phyloP scores from a whole-genome alignment of 169 alveolate species.

The Plasmodium relictum region DNA sequence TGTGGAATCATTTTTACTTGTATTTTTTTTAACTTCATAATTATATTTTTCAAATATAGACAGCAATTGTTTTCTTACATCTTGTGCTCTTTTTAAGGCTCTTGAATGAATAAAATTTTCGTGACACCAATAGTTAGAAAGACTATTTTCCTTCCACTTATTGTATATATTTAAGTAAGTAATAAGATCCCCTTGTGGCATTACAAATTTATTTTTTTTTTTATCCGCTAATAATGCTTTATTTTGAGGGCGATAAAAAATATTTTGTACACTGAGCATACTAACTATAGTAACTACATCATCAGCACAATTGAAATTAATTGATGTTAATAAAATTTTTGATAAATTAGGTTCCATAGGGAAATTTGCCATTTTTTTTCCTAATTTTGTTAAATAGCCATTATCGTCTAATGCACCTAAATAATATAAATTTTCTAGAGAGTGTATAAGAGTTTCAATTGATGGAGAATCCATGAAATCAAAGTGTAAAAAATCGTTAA shows the following conservation, averaged over 20 bases:
- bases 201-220: slow-evolving; percentile 95
- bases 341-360: slow-evolving; percentile 98
- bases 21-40: slow-evolving; percentile 91
- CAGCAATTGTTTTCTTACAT: slow-evolving; percentile 96
- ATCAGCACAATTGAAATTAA: slow-evolving; percentile 98
- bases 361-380: slow-evolving; percentile 99
- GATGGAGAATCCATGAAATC: slow-evolving; percentile 99
- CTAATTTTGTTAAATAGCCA: slow-evolving; percentile 99
- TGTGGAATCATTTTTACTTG: slow-evolving; percentile 77
- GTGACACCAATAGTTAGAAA: slow-evolving; percentile 97
- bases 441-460: slow-evolving; percentile 94
- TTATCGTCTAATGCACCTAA: slow-evolving; percentile 99
- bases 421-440: slow-evolving; percentile 97
- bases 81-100: slow-evolving; percentile 97
- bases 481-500: slow-evolving; percentile 97
- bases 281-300: slow-evolving; percentile 98
- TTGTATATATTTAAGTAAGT: slow-evolving; percentile 97
- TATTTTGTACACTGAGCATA: slow-evolving; percentile 98
- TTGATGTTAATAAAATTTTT: slow-evolving; percentile 97
- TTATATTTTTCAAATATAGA: slow-evolving; percentile 96
- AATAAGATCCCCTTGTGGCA: slow-evolving; percentile 98
- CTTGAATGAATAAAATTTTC: slow-evolving; percentile 97
- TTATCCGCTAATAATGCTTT: slow-evolving; percentile 97
- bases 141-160: slow-evolving; percentile 94
- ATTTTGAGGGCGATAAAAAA: slow-evolving; percentile 98